A percentile compares a stretch with the other conserved stretches of the same genome.
phyloP scores from a whole-genome alignment of 1,284 basidiomycete species.

The Lentinula novae-zelandiae region DNA sequence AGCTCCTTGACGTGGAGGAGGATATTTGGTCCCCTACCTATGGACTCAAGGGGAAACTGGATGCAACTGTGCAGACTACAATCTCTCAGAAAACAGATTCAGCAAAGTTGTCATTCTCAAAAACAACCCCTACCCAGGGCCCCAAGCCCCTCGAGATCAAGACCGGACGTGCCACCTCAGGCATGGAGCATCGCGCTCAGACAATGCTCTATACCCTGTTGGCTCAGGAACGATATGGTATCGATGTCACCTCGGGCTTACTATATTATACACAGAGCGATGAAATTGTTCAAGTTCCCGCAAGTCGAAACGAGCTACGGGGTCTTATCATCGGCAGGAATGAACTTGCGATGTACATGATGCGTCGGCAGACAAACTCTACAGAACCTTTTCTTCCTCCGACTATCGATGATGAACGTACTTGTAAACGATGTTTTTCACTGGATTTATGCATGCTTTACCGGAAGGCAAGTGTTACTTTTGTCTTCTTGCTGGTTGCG shows the following conservation, averaged over 20 bases:
- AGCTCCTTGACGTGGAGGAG: slow-evolving; percentile 88
- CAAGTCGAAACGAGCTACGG: slow-evolving; percentile 78
- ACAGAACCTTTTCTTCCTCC: slow-evolving; percentile 71
- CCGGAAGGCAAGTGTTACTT: slow-evolving; percentile 60
- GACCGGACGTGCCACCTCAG: slow-evolving; percentile 76
- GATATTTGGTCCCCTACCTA: slow-evolving; percentile 97
- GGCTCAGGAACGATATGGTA: slow-evolving; percentile 85
- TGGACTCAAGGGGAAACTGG: slow-evolving; percentile 94
- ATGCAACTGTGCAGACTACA: slow-evolving; percentile 79
- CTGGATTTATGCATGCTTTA: slow-evolving; percentile 93
- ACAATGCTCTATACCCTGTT: slow-evolving; percentile 97
- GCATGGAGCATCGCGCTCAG: slow-evolving; percentile 94
- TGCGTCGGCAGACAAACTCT: slow-evolving; percentile 33
- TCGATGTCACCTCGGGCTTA: slow-evolving; percentile 69
- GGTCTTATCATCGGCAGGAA: slow-evolving; percentile 84
- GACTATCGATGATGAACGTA: slow-evolving; percentile 79
- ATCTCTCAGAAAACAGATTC: slow-evolving; percentile 39
- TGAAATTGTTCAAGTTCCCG: slow-evolving; percentile 80
- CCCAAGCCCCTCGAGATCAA: slow-evolving; percentile 93
- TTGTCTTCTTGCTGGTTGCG: slow-evolving; percentile 5
- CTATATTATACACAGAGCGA: slow-evolving; percentile 94
- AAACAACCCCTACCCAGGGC: slow-evolving; percentile 28
- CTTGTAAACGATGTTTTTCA: slow-evolving; percentile 81
- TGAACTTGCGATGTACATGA: slow-evolving; percentile 79
- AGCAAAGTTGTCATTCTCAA: slow-evolving; percentile 18